Evolutionary conservation across 306 rosid genomes (phyloP).

Genomic region (Mucuna pruriens): DNA sequence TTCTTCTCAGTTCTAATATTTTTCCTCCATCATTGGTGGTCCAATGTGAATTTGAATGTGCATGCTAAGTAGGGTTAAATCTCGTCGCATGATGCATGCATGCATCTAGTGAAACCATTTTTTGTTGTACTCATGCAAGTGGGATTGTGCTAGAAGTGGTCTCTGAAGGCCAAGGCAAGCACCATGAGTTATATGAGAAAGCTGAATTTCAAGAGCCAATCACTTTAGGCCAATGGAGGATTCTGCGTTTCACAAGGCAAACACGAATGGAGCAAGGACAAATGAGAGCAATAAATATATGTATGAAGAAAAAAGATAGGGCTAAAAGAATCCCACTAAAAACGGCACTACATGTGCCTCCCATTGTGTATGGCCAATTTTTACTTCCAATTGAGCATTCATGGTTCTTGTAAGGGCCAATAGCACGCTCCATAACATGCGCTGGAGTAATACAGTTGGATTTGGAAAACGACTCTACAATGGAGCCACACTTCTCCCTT

Average conservation of each 20-base stretch:
- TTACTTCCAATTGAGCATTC: neutral
- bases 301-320: neutral
- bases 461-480: neutral
- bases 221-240: neutral
- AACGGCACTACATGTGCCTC: slow-evolving; percentile 28
- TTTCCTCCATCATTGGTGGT: neutral
- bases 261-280: slow-evolving; percentile 9
- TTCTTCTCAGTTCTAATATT: no score
- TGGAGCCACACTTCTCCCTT: neutral
- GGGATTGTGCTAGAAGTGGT: slow-evolving; percentile 36
- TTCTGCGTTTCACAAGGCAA: neutral
- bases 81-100: neutral
- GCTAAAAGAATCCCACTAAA: neutral
- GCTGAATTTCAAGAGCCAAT: slow-evolving; percentile 19
- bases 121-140: neutral
- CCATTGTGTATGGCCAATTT: neutral
- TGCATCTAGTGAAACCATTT: neutral
- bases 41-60: neutral
- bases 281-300: neutral
- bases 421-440: neutral
- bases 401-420: neutral
- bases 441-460: neutral
- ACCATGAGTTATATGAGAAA: neutral
- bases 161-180: neutral
- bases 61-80: neutral